Percentiles rank a stretch among this genome's conserved stretches.
Evolutionary conservation across 2,329 filamentous ascomycete species (phyloP).

Genomic region (Colletotrichum tabaci): DNA sequence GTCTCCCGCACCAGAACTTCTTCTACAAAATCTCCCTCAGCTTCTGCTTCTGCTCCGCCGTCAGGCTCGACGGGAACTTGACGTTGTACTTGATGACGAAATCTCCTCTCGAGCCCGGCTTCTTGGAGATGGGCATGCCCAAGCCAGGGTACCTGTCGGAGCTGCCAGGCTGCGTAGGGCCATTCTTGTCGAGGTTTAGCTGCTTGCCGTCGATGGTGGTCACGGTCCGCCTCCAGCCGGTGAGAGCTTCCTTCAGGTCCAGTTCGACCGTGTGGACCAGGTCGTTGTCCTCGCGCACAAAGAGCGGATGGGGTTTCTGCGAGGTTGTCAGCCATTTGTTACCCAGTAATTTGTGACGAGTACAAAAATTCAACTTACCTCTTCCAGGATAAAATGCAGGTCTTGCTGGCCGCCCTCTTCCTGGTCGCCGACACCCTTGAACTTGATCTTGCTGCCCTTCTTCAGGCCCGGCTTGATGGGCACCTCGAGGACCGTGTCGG

Average conservation of each 20-base stretch:
- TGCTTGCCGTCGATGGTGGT: slow-evolving; percentile 94
- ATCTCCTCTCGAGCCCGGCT: slow-evolving; percentile 85
- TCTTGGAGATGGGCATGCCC: slow-evolving; percentile 98
- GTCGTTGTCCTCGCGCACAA: slow-evolving; percentile 90
- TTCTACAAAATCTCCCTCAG: slow-evolving; percentile 82
- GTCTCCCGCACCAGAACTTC: background rate
- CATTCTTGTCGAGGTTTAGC: slow-evolving; percentile 82
- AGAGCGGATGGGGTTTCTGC: slow-evolving; percentile 89
- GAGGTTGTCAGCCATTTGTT: slow-evolving; percentile 56
- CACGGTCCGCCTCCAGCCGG: slow-evolving; percentile 93
- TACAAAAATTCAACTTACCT: slow-evolving; percentile 73
- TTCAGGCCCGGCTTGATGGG: slow-evolving; percentile 97
- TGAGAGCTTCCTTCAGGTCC: slow-evolving; percentile 92
- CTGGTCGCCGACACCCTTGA: slow-evolving; percentile 96
- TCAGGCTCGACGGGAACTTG: slow-evolving; percentile 88
- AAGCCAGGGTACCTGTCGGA: slow-evolving; percentile 85
- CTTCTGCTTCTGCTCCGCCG: slow-evolving; percentile 82
- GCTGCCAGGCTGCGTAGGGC: slow-evolving; percentile 88
- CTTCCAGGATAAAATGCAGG: slow-evolving; percentile 92
- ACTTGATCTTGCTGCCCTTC: slow-evolving; percentile 98
- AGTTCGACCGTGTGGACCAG: slow-evolving; percentile 84
- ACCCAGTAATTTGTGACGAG: background rate
- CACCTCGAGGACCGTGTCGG: slow-evolving; percentile 93
- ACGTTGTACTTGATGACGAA: slow-evolving; percentile 93
- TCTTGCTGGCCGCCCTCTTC: slow-evolving; percentile 97